phyloP scores from a whole-genome alignment of 495 filamentous ascomycete species.

The Hypoxylon fragiforme region DNA sequence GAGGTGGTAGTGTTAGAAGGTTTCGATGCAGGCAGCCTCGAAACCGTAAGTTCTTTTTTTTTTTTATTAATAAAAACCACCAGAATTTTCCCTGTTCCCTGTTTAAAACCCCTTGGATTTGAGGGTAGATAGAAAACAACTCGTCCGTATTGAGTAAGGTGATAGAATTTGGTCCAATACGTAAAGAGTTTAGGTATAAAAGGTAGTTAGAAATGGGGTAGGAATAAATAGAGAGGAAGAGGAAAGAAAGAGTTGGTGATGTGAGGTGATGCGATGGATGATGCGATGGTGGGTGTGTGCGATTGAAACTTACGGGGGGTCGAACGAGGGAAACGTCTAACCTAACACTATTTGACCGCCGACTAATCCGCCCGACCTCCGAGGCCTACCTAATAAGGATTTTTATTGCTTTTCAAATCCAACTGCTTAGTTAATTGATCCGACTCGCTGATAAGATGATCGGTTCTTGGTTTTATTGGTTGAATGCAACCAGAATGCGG shows the following conservation, averaged over 20 bases:
- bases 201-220: neutral
- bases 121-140: conserved; percentile 12
- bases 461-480: conserved; percentile 8
- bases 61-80: too few relatives aligned
- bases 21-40: conserved; percentile 16
- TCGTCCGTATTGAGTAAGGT: conserved; percentile 5
- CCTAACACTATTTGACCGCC: conserved; percentile 31
- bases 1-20: conserved; percentile 7
- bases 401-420: conserved; percentile 10
- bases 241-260: conserved; percentile 14
- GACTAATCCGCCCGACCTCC: conserved; percentile 24
- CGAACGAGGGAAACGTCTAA: conserved; percentile 3
- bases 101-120: neutral
- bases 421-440: conserved; percentile 23
- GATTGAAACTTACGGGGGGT: conserved; percentile 1
- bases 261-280: conserved; percentile 24
- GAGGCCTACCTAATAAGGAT: too few relatives aligned
- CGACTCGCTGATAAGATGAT: conserved; percentile 20
- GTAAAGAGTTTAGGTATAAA: neutral
- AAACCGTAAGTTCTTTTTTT: conserved; percentile 9
- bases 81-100: neutral
- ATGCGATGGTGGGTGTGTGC: neutral
- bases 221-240: neutral
- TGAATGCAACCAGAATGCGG: conserved; percentile 16
- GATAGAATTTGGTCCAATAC: neutral